Conservation (phyloP, 2,329 filamentous ascomycete species). For the Hypoxylon rubiginosum region DNA sequence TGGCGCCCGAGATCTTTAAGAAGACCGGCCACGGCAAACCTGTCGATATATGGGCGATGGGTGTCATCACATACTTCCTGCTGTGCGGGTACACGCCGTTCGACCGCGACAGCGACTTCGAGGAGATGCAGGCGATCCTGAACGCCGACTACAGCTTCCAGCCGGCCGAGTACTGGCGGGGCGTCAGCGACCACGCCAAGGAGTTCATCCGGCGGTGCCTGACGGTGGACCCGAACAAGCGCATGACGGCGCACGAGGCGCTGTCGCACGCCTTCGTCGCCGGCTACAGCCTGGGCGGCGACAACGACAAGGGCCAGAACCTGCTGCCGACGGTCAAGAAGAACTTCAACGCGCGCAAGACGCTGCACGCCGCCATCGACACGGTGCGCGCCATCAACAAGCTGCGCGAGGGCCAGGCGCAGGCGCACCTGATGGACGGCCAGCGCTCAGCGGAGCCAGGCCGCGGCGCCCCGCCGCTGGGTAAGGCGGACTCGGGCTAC, state of each 20-base stretch:
- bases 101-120: constrained; percentile 95
- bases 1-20: constrained; percentile 99
- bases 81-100: constrained; percentile 98
- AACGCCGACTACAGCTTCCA: constrained; percentile 97
- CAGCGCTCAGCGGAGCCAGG: constrained; percentile 64
- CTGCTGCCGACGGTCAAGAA: constrained; percentile 78
- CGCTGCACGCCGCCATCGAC: constrained; percentile 77
- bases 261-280: constrained; percentile 76
- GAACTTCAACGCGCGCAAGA: constrained; percentile 79
- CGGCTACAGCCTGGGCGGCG: constrained; percentile 61
- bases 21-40: constrained; percentile 98
- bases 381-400: constrained; percentile 80
- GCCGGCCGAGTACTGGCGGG: constrained; percentile 95
- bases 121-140: constrained; percentile 99
- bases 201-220: constrained; percentile 94
- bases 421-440: constrained; percentile 72
- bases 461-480: constrained; percentile 54
- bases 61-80: constrained; percentile 98
- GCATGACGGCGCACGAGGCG: constrained; percentile 91
- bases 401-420: constrained; percentile 71
- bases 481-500: constrained; percentile 58
- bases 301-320: constrained; percentile 69
- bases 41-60: constrained; percentile 98
- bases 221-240: constrained; percentile 86
- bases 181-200: constrained; percentile 86